Conservation (phyloP, 2,329 filamentous ascomycete genomes). For the Colletotrichum tropicale region DNA sequence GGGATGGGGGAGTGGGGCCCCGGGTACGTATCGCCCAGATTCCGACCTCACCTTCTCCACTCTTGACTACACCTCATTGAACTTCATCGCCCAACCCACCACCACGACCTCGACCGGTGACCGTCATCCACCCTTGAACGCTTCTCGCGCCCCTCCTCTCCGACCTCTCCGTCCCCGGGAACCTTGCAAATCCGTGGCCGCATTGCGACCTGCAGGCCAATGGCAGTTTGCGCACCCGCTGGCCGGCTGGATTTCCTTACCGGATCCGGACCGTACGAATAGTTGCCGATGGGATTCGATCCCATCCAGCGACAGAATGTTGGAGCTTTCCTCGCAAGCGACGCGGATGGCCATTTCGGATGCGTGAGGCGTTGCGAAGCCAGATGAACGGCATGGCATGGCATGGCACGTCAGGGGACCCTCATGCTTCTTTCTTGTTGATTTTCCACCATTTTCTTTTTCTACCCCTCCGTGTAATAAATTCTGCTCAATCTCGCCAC, state of each 20-base stretch:
- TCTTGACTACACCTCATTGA: neutral
- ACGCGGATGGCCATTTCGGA: neutral
- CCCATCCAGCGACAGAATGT: neutral
- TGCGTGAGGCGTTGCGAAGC: neutral
- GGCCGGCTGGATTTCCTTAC: neutral
- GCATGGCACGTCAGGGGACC: neutral
- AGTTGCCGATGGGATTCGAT: neutral
- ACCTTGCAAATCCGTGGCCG: neutral
- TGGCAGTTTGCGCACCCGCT: neutral
- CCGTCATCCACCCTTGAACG: neutral
- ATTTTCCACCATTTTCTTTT: conserved; percentile 7
- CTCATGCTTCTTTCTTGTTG: conserved; percentile 2
- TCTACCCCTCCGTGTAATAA: neutral
- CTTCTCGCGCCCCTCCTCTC: neutral
- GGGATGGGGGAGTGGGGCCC: neutral
- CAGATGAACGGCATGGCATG: neutral
- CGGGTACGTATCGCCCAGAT: neutral
- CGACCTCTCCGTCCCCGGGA: neutral
- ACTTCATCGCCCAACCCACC: neutral
- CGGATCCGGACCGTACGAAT: neutral
- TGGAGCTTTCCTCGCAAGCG: neutral
- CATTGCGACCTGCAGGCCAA: neutral
- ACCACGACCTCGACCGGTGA: neutral
- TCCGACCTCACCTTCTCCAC: neutral
- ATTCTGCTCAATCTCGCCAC: neutral